These are phyloP conservation scores for Apiospora marii DNA, from an alignment of 2,329 filamentous ascomycete species.

Conservation along the genomic window DNA sequence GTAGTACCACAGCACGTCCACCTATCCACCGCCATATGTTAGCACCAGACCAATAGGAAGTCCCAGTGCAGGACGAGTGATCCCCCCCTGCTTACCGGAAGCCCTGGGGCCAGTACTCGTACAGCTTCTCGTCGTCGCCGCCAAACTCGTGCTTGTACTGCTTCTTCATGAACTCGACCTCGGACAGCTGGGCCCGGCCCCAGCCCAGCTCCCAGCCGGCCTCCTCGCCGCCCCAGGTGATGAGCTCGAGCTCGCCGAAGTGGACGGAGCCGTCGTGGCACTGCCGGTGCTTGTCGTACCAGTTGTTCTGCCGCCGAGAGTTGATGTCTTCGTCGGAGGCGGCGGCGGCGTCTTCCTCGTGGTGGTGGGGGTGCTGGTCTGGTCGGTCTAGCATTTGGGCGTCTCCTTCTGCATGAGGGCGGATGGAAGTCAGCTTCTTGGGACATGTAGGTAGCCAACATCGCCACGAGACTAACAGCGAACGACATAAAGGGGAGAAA, in stretches of 20 bases:
- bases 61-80: not conserved
- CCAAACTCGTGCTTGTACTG: constrained; percentile 25
- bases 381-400: not conserved
- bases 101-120: constrained; percentile 20
- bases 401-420: not conserved
- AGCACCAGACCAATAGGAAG: not conserved
- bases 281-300: constrained; percentile 24
- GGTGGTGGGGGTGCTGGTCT: not conserved
- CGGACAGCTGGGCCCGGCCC: constrained; percentile 22
- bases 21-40: not conserved
- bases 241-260: constrained; percentile 27
- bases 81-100: not conserved
- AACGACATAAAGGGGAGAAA: not conserved
- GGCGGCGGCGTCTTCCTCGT: not conserved
- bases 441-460: no score
- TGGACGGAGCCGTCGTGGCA: constrained; percentile 26
- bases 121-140: constrained; percentile 22
- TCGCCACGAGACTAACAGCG: no score
- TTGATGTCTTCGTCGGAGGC: not conserved
- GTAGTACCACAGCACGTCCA: constrained; percentile 27
- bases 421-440: not conserved
- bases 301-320: not conserved
- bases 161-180: constrained; percentile 20
- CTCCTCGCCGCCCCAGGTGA: constrained; percentile 26
- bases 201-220: constrained; percentile 12